Evolutionary conservation across 192 early-diverging fungal genomes (phyloP).

Genomic region (Coemansia sp.): DNA sequence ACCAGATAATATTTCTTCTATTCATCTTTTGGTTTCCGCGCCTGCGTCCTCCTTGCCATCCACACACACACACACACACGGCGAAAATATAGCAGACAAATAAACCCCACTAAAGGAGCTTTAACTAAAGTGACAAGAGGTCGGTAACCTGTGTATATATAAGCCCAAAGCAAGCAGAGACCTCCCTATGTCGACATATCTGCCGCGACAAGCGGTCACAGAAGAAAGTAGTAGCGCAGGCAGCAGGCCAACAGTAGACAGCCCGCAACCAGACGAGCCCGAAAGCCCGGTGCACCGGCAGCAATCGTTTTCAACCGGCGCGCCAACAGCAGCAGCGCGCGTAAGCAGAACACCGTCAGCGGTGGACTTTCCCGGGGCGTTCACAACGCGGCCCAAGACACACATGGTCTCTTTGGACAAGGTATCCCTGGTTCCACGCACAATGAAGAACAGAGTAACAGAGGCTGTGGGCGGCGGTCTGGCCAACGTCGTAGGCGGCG

Average conservation of each 20-base stretch:
- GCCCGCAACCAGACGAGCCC: not conserved
- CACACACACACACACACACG: too few species aligned
- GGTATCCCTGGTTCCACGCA: conserved; percentile 11
- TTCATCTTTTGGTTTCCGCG: too few species aligned
- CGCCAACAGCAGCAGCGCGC: not conserved
- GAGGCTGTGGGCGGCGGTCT: conserved; percentile 50
- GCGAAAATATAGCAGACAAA: too few species aligned
- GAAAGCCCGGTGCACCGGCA: not conserved
- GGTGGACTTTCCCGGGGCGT: conserved; percentile 49
- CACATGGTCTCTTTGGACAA: conserved; percentile 5
- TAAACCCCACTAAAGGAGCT: too few species aligned
- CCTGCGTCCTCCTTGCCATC: too few species aligned
- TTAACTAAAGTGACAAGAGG: too few species aligned
- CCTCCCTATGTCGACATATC: not conserved
- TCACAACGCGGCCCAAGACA: conserved; percentile 33
- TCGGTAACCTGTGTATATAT: too few species aligned
- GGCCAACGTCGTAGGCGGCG: conserved; percentile 42
- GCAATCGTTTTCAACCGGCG: not conserved
- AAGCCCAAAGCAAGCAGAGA: too few species aligned
- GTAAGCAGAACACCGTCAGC: conserved; percentile 35
- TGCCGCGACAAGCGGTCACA: not conserved
- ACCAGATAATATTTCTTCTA: too few species aligned
- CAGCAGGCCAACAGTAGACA: not conserved
- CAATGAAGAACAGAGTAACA: conserved; percentile 34
- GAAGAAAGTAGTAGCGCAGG: not conserved